Evolutionary conservation across 768 basidiomycete species (phyloP).

Genomic region (Auricularia sp.): DNA sequence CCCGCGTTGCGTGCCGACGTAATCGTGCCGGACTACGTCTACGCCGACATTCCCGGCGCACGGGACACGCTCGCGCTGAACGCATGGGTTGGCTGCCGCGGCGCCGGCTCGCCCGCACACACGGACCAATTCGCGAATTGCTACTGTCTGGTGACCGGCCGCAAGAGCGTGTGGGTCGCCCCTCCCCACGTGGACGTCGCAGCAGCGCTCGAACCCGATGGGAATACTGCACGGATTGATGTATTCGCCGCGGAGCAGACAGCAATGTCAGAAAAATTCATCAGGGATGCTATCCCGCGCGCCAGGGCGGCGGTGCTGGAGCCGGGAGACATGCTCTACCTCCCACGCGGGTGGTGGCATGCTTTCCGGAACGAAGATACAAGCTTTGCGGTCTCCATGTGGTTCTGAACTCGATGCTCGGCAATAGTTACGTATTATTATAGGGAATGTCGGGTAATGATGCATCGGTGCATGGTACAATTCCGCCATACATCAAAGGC

Average conservation of each 20-base stretch:
- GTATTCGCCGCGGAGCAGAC: slow-evolving; percentile 44
- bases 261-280: slow-evolving; percentile 31
- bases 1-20: slow-evolving; percentile 69
- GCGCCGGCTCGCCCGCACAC: slow-evolving; percentile 83
- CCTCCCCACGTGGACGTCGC: slow-evolving; percentile 37
- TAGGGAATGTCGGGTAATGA: not conserved
- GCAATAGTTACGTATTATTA: not conserved
- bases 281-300: slow-evolving; percentile 42
- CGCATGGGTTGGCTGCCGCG: slow-evolving; percentile 72
- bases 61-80: slow-evolving; percentile 59
- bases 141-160: slow-evolving; percentile 84
- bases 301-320: slow-evolving; percentile 55
- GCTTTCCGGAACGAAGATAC: slow-evolving; percentile 74
- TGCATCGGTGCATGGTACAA: too few species aligned
- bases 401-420: slow-evolving; percentile 48
- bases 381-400: slow-evolving; percentile 85
- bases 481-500: too few species aligned
- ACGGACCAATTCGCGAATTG: slow-evolving; percentile 68
- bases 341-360: slow-evolving; percentile 95
- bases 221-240: slow-evolving; percentile 77
- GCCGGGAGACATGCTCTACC: slow-evolving; percentile 80
- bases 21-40: slow-evolving; percentile 81
- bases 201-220: slow-evolving; percentile 7
- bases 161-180: slow-evolving; percentile 87
- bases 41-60: slow-evolving; percentile 50